A percentile compares a stretch with the other conserved stretches of the same genome.
Conservation (phyloP, 768 basidiomycete species). For the Strobilomyces echinocephalus region DNA sequence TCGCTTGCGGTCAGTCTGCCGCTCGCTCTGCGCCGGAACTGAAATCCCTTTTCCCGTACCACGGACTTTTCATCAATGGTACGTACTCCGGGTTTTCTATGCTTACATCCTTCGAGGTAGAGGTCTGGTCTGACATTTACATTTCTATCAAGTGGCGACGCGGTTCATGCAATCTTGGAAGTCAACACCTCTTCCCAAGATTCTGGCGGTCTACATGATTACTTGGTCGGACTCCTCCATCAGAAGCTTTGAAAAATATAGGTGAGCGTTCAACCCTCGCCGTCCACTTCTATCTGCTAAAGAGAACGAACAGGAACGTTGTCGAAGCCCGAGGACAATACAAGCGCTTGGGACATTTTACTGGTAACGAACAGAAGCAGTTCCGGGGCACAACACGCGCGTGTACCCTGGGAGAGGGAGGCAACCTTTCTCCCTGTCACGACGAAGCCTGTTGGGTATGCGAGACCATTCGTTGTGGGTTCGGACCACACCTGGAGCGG, state of each 20-base stretch:
- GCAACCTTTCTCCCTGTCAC: constrained; percentile 15
- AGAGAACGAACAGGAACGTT: constrained; percentile 3
- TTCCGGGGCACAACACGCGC: constrained; percentile 22
- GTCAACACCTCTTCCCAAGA: constrained; percentile 4
- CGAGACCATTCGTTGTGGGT: constrained; percentile 21
- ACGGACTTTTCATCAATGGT: constrained; percentile 10
- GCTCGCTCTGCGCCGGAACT: constrained; percentile 15
- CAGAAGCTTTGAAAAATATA: constrained; percentile 15
- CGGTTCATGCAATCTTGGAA: constrained; percentile 11
- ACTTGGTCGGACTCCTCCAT: constrained; percentile 14
- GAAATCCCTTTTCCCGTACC: constrained; percentile 7
- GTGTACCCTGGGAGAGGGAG: constrained; percentile 21
- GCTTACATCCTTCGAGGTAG: background rate
- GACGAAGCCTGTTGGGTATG: constrained; percentile 14
- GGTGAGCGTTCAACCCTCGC: background rate
- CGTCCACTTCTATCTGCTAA: background rate
- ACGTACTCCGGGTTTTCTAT: background rate
- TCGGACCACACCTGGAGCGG: constrained; percentile 18
- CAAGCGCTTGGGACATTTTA: background rate
- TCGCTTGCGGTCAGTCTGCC: constrained; percentile 6
- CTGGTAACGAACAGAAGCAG: constrained; percentile 22
- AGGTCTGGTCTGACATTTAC: background rate
- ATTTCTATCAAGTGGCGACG: constrained; percentile 9
- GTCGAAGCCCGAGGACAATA: constrained; percentile 15
- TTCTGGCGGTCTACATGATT: constrained; percentile 18